A percentile compares a stretch with the other conserved stretches of the same genome.
These are phyloP conservation scores for Saccharomycopsis amapae DNA, from an alignment of 805 yeast species.

Conservation along the genomic window DNA sequence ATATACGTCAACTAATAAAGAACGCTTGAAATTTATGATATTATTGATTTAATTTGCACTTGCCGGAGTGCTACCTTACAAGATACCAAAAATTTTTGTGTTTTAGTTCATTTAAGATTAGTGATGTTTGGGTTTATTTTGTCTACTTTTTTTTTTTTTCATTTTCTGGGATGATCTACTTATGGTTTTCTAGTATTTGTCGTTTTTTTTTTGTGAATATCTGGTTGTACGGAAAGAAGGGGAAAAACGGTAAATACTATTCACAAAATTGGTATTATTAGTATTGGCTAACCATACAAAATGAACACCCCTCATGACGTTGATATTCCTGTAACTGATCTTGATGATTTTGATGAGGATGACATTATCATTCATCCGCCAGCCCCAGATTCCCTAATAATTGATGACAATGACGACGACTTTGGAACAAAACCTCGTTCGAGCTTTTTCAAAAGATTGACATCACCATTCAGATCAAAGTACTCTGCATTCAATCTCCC, in stretches of 20 bases:
- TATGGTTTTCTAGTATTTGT: too few species aligned
- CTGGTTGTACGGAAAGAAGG: neutral
- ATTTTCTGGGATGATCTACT: neutral
- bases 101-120: too few species aligned
- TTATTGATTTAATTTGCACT: too few species aligned
- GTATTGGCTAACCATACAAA: neutral
- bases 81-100: too few species aligned
- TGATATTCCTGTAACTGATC: slow-evolving; percentile 50
- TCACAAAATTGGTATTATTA: neutral
- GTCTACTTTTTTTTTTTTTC: neutral
- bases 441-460: neutral
- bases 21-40: too few species aligned
- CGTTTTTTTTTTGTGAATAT: too few species aligned
- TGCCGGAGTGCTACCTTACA: too few species aligned
- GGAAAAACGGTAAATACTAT: neutral
- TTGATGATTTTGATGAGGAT: slow-evolving; percentile 37
- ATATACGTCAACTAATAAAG: too few species aligned
- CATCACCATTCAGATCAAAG: slow-evolving; percentile 1
- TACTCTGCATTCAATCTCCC: neutral
- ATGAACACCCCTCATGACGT: slow-evolving; percentile 25
- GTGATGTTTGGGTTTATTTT: neutral
- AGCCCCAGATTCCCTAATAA: slow-evolving; percentile 25
- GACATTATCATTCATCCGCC: slow-evolving; percentile 24
- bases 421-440: neutral
- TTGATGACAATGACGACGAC: neutral